Conservation (phyloP, 345 rosid species). For the Raphanus raphanistrum region DNA sequence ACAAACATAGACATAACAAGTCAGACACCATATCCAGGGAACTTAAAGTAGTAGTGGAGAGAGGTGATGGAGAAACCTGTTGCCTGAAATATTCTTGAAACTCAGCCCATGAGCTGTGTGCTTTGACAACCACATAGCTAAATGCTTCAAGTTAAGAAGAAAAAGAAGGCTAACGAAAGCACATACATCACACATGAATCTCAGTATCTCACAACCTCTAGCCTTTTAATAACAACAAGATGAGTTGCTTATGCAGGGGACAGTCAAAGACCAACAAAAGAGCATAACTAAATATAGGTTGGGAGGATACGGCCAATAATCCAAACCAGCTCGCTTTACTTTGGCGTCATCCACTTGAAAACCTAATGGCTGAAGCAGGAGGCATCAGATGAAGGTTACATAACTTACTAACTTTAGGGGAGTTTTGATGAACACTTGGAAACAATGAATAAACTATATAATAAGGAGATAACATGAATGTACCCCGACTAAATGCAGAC, state of each 20-base stretch:
- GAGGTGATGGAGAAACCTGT: conserved; percentile 53
- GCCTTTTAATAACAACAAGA: neutral
- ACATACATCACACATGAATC: conserved; percentile 24
- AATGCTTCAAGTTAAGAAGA: conserved; percentile 38
- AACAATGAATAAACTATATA: neutral
- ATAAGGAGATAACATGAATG: neutral
- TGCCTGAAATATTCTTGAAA: conserved; percentile 70
- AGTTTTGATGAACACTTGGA: neutral
- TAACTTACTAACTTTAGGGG: too few relatives aligned
- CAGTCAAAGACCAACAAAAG: neutral
- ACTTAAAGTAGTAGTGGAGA: neutral
- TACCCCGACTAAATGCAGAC: conserved; percentile 87
- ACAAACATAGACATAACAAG: neutral
- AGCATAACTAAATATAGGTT: neutral
- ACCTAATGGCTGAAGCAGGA: conserved; percentile 74
- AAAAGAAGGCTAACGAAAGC: too few relatives aligned
- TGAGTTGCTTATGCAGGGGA: neutral
- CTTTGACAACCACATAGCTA: conserved; percentile 81
- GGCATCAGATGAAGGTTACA: neutral
- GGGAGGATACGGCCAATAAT: conserved; percentile 96
- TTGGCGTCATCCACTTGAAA: conserved; percentile 81
- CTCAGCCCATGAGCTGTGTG: conserved; percentile 78
- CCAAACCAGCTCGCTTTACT: conserved; percentile 94
- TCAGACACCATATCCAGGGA: conserved; percentile 14
- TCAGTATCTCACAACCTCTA: neutral